Base-by-base conservation (phyloP, 345 rosid species). In the Brassica napus region DNA sequence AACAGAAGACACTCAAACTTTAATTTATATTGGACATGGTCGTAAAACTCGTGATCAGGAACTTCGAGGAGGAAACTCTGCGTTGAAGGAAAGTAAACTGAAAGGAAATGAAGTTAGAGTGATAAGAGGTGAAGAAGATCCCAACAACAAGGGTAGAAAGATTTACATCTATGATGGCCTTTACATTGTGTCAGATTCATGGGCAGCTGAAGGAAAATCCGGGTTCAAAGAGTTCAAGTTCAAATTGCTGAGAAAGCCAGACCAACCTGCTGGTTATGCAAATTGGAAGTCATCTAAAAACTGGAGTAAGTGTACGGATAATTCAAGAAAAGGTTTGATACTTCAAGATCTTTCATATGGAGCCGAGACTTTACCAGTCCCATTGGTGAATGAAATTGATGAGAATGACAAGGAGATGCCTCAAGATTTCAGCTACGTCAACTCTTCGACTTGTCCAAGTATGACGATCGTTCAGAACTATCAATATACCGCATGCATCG, bases 361-460 rank as follows among this genome's bases (percentile, higher is more conserved):
- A 69, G 82, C 70, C 0, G 98, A 92, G 87, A 21, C 30, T 21
- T 0, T 79, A 4, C 87, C 88, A 2, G 85, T 92, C 60, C 72
- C 90, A 3, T 81, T 94, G 14, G 89, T 92, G 52, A 94, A 92
- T 75, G 95, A 92, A 30, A 82, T 89, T 14, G 97, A 92, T 81
- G 74, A 58, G 15, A 14, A 10, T 0, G 85, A 81, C 70, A 92
- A 87, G 82, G 85, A 78, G 37, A 86, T 83, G 7, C 92, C 94
- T 31, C 85, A 82, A 5, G 66, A 75, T 77, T 94, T 94, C 73
- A 84, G 49, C 2, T 94, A 92, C 73, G 44, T 2, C 52, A 65
- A 0, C 1, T 21, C 52, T 18, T 5, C n/a, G 54, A 2, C 15
- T 37, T 9, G 15, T 21, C 2, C 69, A 11, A 2, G n/a, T 2